Evolutionary conservation across 2,329 filamentous ascomycete genomes (phyloP).

Genomic region (Cercospora berteroae): DNA sequence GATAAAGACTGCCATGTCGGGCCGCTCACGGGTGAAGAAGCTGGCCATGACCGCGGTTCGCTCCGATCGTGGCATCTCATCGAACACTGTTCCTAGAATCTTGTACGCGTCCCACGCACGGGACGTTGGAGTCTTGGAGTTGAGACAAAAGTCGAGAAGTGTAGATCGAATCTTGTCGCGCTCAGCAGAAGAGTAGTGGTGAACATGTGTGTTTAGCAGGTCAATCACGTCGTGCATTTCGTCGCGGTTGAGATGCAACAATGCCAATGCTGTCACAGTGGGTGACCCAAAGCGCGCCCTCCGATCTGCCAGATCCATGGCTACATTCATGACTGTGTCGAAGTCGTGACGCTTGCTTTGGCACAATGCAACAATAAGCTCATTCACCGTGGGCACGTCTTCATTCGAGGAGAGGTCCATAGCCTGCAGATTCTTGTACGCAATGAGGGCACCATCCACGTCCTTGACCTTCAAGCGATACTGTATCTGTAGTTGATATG

Average conservation of each 20-base stretch:
- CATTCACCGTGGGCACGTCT: conserved; percentile 65
- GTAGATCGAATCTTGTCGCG: conserved; percentile 64
- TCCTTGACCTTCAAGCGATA: conserved; percentile 73
- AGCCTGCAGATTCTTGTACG: conserved; percentile 63
- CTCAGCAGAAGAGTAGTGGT: conserved; percentile 68
- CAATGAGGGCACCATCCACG: conserved; percentile 64
- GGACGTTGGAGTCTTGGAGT: conserved; percentile 61
- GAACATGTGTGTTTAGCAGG: conserved; percentile 71
- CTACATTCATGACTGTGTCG: conserved; percentile 68
- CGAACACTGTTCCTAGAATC: conserved; percentile 58
- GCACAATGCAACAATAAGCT: conserved; percentile 69
- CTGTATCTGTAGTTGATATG: conserved; percentile 71
- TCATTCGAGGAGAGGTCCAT: conserved; percentile 57
- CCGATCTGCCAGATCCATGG: conserved; percentile 69
- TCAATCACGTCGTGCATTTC: conserved; percentile 79
- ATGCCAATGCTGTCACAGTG: conserved; percentile 71
- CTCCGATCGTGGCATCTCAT: conserved; percentile 61
- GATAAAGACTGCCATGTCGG: conserved; percentile 81
- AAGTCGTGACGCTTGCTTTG: conserved; percentile 61
- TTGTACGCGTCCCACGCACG: conserved; percentile 62
- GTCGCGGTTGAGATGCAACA: conserved; percentile 70
- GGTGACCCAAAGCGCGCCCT: conserved; percentile 67
- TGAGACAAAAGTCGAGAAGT: conserved; percentile 66
- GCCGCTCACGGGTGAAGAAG: conserved; percentile 75
- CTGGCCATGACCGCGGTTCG: conserved; percentile 74